Evolutionary conservation across 441 rosid genomes (phyloP).

Genomic region (Syzygium syzygioides): DNA sequence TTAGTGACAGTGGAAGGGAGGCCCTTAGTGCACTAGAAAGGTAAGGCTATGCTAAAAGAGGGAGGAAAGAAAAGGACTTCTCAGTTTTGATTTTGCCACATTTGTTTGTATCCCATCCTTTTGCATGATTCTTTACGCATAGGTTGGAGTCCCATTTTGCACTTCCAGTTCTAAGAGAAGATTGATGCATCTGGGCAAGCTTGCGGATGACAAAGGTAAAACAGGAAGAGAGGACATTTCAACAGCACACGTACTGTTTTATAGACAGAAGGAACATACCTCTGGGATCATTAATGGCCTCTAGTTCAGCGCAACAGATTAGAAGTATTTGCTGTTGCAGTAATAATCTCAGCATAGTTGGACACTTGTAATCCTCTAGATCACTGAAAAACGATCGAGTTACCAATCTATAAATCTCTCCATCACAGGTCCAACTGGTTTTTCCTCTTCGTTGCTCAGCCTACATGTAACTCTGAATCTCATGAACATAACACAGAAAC

Average conservation of each 20-base stretch:
- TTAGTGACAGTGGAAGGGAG: not conserved
- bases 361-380: conserved; percentile 64
- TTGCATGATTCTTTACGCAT: not conserved
- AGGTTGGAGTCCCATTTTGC: not conserved
- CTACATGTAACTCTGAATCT: conserved; percentile 33
- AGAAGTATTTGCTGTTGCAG: conserved; percentile 79
- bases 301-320: conserved; percentile 76
- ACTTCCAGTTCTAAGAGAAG: not conserved
- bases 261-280: conserved; percentile 34
- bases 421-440: conserved; percentile 95
- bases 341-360: conserved; percentile 68
- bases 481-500: conserved; percentile 2
- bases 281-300: conserved; percentile 79
- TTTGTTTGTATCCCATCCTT: not conserved
- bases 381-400: conserved; percentile 62
- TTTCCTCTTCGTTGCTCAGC: conserved; percentile 93
- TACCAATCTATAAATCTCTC: conserved; percentile 86
- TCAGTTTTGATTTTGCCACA: not conserved
- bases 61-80: not conserved
- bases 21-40: not conserved
- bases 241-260: not conserved
- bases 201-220: not conserved
- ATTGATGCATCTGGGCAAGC: not conserved
- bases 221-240: not conserved
- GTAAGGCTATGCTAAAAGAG: not conserved